phyloP scores from a whole-genome alignment of 352 stramenopile genomes.

The Pythium aquatile region DNA sequence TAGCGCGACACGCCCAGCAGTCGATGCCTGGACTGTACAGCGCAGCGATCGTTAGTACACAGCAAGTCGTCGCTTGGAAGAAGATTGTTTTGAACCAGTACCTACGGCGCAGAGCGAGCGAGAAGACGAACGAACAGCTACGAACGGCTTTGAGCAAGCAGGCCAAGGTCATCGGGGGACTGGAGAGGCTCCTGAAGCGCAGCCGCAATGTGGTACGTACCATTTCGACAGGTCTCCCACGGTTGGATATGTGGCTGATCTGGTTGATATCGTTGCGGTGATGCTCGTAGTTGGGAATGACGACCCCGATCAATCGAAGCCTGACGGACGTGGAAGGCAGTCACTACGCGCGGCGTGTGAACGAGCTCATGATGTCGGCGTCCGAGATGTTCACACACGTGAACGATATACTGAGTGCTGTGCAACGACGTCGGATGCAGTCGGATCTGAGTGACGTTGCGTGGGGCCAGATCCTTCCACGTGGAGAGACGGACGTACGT shows the following conservation, averaged over 20 bases:
- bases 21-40: neutral
- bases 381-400: constrained; percentile 5
- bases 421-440: neutral
- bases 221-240: too few species aligned
- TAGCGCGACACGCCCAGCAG: neutral
- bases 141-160: constrained; percentile 1
- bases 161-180: constrained; percentile 4
- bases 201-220: constrained; percentile 9
- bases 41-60: neutral
- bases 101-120: neutral
- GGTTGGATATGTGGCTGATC: too few species aligned
- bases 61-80: neutral
- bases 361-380: constrained; percentile 5
- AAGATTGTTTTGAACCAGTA: neutral
- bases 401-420: neutral
- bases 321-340: constrained; percentile 4
- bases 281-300: neutral
- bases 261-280: neutral
- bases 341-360: constrained; percentile 3
- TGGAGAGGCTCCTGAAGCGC: constrained; percentile 2
- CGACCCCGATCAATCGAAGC: neutral
- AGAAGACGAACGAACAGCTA: constrained; percentile 4
- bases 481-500: neutral
- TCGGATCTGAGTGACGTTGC: neutral
- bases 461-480: neutral